phyloP scores from a whole-genome alignment of 2,329 filamentous ascomycete species.

The Nemania diffusa region DNA sequence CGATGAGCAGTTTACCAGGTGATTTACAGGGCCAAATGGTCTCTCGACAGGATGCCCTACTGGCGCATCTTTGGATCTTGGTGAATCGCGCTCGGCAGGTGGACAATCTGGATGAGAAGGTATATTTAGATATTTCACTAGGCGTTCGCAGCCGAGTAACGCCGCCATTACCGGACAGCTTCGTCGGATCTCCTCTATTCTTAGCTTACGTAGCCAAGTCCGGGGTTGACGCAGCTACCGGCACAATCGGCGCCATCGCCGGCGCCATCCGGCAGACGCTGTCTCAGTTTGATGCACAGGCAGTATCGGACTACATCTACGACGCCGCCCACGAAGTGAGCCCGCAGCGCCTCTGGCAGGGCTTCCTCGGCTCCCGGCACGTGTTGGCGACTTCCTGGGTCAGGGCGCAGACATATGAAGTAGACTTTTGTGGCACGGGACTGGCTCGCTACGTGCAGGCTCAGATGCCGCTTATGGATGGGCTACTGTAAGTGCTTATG shows the following conservation, averaged over 20 bases:
- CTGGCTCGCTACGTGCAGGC: constrained; percentile 52
- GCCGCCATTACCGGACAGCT: constrained; percentile 54
- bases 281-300: constrained; percentile 51
- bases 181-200: constrained; percentile 58
- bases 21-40: constrained; percentile 22
- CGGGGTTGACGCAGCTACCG: constrained; percentile 29
- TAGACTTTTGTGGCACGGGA: constrained; percentile 55
- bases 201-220: constrained; percentile 50
- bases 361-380: constrained; percentile 56
- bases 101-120: constrained; percentile 41
- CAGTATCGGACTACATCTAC: constrained; percentile 55
- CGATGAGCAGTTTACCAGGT: constrained; percentile 30
- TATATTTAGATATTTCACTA: constrained; percentile 56
- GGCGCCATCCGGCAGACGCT: constrained; percentile 51
- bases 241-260: constrained; percentile 44
- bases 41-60: constrained; percentile 57
- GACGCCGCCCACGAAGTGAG: constrained; percentile 56
- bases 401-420: constrained; percentile 51
- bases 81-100: constrained; percentile 55
- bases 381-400: constrained; percentile 58
- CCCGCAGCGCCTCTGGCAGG: constrained; percentile 61
- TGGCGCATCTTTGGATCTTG: constrained; percentile 59
- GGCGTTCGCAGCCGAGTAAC: constrained; percentile 53
- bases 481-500: constrained; percentile 52
- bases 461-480: constrained; percentile 56